Evolutionary conservation across 2,329 filamentous ascomycete species (phyloP).

Genomic region (Hypoxylon sp.): DNA sequence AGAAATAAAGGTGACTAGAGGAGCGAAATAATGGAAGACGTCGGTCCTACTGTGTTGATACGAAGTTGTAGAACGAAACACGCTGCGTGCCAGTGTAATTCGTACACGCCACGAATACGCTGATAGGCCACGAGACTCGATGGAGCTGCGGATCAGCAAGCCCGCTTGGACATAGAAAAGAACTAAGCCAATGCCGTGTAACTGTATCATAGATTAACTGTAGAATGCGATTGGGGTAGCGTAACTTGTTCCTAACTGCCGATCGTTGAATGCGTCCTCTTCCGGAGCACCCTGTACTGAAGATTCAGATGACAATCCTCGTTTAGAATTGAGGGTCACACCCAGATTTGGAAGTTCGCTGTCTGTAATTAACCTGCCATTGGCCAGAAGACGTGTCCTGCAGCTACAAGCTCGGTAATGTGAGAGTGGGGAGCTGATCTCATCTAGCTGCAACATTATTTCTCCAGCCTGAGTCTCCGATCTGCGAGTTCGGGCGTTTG

Average conservation of each 20-base stretch:
- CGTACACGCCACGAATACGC: slow-evolving; percentile 16
- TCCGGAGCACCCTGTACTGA: slow-evolving; percentile 19
- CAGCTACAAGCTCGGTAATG: slow-evolving; percentile 27
- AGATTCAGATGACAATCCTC: slow-evolving; percentile 27
- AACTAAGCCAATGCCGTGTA: slow-evolving; percentile 38
- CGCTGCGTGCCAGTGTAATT: slow-evolving; percentile 4
- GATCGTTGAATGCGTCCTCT: slow-evolving; percentile 25
- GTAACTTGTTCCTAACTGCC: slow-evolving; percentile 36
- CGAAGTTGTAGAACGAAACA: slow-evolving; percentile 8
- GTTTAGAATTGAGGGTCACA: slow-evolving; percentile 31
- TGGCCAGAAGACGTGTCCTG: slow-evolving; percentile 29
- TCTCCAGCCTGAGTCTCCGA: slow-evolving; percentile 24
- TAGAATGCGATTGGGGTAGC: slow-evolving; percentile 19
- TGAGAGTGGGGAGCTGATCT: slow-evolving; percentile 35
- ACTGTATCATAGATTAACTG: slow-evolving; percentile 33
- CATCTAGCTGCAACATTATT: slow-evolving; percentile 36
- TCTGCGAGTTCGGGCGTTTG: slow-evolving; percentile 35
- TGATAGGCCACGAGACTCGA: slow-evolving; percentile 32
- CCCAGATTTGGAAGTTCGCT: slow-evolving; percentile 35
- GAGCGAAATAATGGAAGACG: neutral
- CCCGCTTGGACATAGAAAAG: slow-evolving; percentile 9
- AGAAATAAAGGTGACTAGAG: neutral
- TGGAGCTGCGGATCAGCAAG: slow-evolving; percentile 24
- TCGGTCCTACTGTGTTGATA: slow-evolving; percentile 1
- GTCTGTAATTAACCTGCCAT: slow-evolving; percentile 32